Percentiles rank a stretch among this genome's conserved stretches.
Evolutionary conservation across 2,329 filamentous ascomycete genomes (phyloP).

Genomic region (Fusarium liriodendri): DNA sequence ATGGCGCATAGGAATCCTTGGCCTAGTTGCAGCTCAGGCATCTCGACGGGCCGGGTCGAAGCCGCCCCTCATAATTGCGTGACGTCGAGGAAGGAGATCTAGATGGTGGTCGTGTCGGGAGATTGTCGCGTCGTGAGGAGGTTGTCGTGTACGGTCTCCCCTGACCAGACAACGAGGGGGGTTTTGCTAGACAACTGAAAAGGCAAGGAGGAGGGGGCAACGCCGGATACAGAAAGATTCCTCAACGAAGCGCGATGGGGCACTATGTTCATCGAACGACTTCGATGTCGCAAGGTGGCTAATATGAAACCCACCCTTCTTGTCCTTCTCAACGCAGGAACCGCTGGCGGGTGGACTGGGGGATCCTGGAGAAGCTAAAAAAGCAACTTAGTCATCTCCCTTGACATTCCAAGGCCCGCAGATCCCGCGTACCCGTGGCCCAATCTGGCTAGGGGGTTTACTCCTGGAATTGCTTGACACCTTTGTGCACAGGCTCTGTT

Average conservation of each 20-base stretch:
- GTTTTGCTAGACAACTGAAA: not conserved
- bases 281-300: constrained; percentile 26
- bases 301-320: constrained; percentile 22
- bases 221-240: constrained; percentile 7
- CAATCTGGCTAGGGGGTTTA: constrained; percentile 6
- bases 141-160: constrained; percentile 10
- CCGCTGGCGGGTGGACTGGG: constrained; percentile 19
- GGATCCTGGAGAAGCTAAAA: constrained; percentile 16
- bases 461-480: not conserved
- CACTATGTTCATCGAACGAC: constrained; percentile 32
- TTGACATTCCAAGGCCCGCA: constrained; percentile 31
- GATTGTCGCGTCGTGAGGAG: constrained; percentile 6
- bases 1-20: constrained; percentile 23
- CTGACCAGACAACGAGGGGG: constrained; percentile 33
- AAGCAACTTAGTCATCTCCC: constrained; percentile 31
- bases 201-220: constrained; percentile 1
- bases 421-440: constrained; percentile 23
- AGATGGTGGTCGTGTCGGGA: constrained; percentile 4
- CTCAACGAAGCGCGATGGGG: not conserved
- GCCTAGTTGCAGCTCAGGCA: constrained; percentile 36
- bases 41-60: constrained; percentile 31
- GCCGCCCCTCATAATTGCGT: constrained; percentile 37
- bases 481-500: constrained; percentile 8
- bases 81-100: constrained; percentile 21
- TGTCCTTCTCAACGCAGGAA: constrained; percentile 22